Evolutionary conservation across 495 filamentous ascomycete species (phyloP), one percentile per base, ranked within the genome.

Genomic region (Podospora comata): DNA sequence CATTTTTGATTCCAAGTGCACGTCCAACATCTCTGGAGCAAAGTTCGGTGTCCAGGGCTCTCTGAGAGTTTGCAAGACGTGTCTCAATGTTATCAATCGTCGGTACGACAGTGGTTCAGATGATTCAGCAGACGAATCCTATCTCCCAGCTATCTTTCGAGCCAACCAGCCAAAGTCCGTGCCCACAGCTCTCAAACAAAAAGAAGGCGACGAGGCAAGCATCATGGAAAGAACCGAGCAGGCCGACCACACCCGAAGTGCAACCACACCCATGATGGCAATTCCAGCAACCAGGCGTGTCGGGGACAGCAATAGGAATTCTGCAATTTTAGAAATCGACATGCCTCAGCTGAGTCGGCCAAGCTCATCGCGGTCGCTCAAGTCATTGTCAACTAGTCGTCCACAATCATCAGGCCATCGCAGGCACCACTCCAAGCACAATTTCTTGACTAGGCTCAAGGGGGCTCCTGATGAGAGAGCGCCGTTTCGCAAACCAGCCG

Each of bases 1-100:
- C 75, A 99, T 99, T 54, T 98, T 98, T 75, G 95, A 97, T 79
- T 91, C 92, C 1, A 97, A 96, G 77, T 99, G 96, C 78, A 99
- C 96, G 3, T 89, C 91, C 54, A 85, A 93, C 16, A 91, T 99
- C 27, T 87, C 92, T 16, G 95, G 94, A 4, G 85, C 89, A 65
- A 85, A 87, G 34, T 97, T 98, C 77, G 92, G 92, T n/a, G 92
- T 97, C 65, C 86, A 88, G 63, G 90, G 93, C 2, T 90, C 89
- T 30, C 84, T 99, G 61, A 85, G 96, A 70, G 92, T 98, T 32
- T 99, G 96, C 79, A 97, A 94, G 72, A 89, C 92, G n/a, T 99
- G 96, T 74, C 89, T 97, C 73, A 84, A 85, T 65, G 94, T 98
- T 76, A 96, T 98, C 65, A 91, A 94, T 73, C 92, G 91, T 6